Percentiles rank a stretch among this genome's conserved stretches.
phyloP scores from a whole-genome alignment of 345 rosid species.

The Citrus sp. region DNA sequence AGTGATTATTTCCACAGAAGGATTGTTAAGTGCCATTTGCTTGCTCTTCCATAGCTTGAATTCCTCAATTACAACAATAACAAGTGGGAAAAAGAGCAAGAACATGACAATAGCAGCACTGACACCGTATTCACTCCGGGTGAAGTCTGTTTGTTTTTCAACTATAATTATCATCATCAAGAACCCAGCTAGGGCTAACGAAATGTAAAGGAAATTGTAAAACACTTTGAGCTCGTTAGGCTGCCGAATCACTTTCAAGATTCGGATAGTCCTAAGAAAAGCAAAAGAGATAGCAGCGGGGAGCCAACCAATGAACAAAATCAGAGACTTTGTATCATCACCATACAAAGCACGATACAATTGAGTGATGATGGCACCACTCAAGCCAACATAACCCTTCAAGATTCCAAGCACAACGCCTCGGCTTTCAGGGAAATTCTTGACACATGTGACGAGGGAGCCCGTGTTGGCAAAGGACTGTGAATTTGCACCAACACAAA shows the following conservation, averaged over 20 bases:
- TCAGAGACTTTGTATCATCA: constrained; percentile 33
- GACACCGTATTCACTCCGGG: constrained; percentile 33
- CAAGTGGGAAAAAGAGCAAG: constrained; percentile 52
- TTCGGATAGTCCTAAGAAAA: constrained; percentile 41
- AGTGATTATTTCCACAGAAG: constrained; percentile 23
- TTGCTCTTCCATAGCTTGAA: constrained; percentile 37
- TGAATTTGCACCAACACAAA: constrained; percentile 60
- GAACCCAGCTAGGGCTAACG: constrained; percentile 58
- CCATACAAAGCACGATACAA: constrained; percentile 46
- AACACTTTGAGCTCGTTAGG: constrained; percentile 49
- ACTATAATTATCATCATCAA: constrained; percentile 49
- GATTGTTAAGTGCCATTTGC: constrained; percentile 26
- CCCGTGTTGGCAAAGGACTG: constrained; percentile 64
- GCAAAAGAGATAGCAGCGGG: constrained; percentile 50
- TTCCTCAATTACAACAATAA: constrained; percentile 46
- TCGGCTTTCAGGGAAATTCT: constrained; percentile 61
- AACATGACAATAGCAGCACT: constrained; percentile 45
- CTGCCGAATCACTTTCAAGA: constrained; percentile 41
- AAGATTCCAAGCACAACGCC: constrained; percentile 57
- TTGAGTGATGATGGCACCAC: constrained; percentile 60
- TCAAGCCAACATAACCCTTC: constrained; percentile 53
- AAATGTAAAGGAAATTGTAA: constrained; percentile 47
- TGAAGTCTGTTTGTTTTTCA: constrained; percentile 31
- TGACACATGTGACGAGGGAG: constrained; percentile 53
- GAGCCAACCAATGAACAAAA: constrained; percentile 55